phyloP scores from a whole-genome alignment of 2,329 filamentous ascomycete species.

The Whalleya microplaca region DNA sequence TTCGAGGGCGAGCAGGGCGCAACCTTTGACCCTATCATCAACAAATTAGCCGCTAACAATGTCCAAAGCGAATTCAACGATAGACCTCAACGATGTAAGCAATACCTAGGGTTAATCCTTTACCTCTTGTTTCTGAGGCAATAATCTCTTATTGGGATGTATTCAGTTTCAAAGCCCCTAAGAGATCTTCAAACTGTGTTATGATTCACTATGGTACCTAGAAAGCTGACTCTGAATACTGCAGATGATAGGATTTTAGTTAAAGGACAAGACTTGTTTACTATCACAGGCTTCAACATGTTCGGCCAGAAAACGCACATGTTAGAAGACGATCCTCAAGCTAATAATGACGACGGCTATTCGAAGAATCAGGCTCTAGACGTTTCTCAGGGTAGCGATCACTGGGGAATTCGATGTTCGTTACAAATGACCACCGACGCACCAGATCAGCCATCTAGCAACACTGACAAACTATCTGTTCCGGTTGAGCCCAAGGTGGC shows the following conservation, averaged over 20 bases:
- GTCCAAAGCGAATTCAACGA: slow-evolving; percentile 52
- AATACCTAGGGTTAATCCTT: neutral
- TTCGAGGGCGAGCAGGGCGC: slow-evolving; percentile 66
- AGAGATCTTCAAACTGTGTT: neutral
- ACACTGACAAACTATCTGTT: slow-evolving; percentile 32
- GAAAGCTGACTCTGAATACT: neutral
- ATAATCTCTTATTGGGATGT: neutral
- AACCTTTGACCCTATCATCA: slow-evolving; percentile 64
- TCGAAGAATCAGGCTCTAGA: slow-evolving; percentile 10
- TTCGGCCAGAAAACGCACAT: slow-evolving; percentile 53
- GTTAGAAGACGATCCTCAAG: slow-evolving; percentile 5
- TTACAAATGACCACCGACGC: slow-evolving; percentile 34
- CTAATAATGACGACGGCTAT: slow-evolving; percentile 3
- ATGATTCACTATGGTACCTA: neutral
- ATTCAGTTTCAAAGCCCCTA: neutral
- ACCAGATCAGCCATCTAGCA: slow-evolving; percentile 17
- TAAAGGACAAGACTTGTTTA: slow-evolving; percentile 44
- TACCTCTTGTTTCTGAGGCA: neutral
- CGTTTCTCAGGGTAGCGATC: slow-evolving; percentile 52
- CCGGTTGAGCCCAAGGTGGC: slow-evolving; percentile 41
- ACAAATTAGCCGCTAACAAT: slow-evolving; percentile 57
- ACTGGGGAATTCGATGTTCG: slow-evolving; percentile 59
- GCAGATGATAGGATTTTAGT: slow-evolving; percentile 62
- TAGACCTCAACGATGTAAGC: slow-evolving; percentile 59
- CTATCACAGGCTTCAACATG: slow-evolving; percentile 54